Conservation (phyloP, 352 stramenopile genomes). For the Pythium dissimile region DNA sequence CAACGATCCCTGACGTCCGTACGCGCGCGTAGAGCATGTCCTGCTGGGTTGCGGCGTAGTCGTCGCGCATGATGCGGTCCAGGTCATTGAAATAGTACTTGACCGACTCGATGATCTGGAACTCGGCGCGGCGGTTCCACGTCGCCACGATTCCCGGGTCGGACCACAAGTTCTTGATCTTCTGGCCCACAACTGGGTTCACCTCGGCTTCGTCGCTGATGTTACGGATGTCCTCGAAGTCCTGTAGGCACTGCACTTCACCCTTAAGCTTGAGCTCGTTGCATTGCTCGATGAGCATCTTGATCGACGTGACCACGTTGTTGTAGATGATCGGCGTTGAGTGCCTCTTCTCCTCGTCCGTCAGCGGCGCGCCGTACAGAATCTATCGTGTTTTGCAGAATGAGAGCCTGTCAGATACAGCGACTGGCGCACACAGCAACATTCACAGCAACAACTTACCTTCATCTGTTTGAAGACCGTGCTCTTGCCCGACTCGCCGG, state of each 20-base stretch:
- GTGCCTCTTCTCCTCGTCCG: constrained; percentile 84
- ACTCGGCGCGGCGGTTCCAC: constrained; percentile 90
- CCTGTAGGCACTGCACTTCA: constrained; percentile 65
- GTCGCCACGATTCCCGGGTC: constrained; percentile 89
- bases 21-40: constrained; percentile 96
- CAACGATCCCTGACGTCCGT: constrained; percentile 94
- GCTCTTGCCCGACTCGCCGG: constrained; percentile 94
- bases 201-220: constrained; percentile 88
- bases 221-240: constrained; percentile 77
- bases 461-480: constrained; percentile 95
- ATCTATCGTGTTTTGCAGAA: constrained; percentile 41
- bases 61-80: constrained; percentile 90
- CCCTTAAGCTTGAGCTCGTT: constrained; percentile 76
- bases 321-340: constrained; percentile 89
- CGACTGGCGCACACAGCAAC: neutral
- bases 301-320: constrained; percentile 90
- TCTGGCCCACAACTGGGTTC: constrained; percentile 84
- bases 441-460: constrained; percentile 24
- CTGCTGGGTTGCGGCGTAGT: constrained; percentile 93
- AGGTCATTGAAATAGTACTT: constrained; percentile 97
- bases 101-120: constrained; percentile 96
- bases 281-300: constrained; percentile 89
- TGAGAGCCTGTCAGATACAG: neutral
- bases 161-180: constrained; percentile 93
- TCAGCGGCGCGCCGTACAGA: constrained; percentile 80